Base-by-base conservation (phyloP, 78 protist species). In the Guillardia theta region DNA sequence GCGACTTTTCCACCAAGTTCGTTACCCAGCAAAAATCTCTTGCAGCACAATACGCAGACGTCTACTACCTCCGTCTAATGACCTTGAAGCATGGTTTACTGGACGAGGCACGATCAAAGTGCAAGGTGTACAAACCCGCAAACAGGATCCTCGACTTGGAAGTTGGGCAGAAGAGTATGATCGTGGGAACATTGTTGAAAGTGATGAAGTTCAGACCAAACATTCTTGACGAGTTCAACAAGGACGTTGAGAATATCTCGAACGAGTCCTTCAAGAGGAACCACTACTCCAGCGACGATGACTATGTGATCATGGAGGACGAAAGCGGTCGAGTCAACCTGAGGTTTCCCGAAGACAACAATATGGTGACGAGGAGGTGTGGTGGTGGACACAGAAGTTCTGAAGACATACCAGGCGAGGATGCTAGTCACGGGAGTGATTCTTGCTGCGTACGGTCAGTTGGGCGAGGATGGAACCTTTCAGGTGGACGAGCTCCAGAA, bases 151-250 rank as follows among this genome's bases (percentile, higher is more conserved):
- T 93, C 45, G 87, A 64, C 9, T 27, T 30, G 37, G 37, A n/a
- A 27, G 48, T 24, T 0, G 88, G n/a, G 27, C 62, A 24, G 3
- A 43, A 45, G 41, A 58, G 92, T 41, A 92, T 64, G 5, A 92
- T 88, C 12, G 27, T 94, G 22, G 95, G 95, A 27, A 94, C 95
- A 0, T 19, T 94, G 27, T 94, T 27, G 54, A 54, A 4, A 58
- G 94, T 88, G 18, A 48, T 87, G 64, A 88, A 80, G 43, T 24
- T 37, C 44, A 48, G 58, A 36, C 95, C 95, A 0, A 43, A 48
- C 76, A 64, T 88, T 21, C 43, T 88, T 4, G 93, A 94, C 46
- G 95, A 88, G 50, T 22, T 19, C 54, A 64, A 39, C 19, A 33
- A 30, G 33, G 19, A 80, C 43, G 53, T 0, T 50, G 83, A 19